Conservation (phyloP, 371 early-diverging fungal species). For the Mucor plumbeus region DNA sequence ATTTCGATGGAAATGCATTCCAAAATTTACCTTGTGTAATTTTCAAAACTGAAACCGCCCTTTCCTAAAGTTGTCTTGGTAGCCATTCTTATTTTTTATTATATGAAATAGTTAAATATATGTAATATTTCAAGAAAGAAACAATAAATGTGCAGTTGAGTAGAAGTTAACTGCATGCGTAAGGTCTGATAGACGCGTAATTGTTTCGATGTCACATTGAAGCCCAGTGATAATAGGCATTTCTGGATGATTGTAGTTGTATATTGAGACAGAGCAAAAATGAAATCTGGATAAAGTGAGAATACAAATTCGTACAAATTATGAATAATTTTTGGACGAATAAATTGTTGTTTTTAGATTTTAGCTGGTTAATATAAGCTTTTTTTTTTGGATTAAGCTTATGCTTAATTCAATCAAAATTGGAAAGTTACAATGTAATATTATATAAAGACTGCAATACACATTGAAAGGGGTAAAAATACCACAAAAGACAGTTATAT, state of each 20-base stretch:
- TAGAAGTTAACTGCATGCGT: conserved; percentile 11
- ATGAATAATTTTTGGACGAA: too few species aligned
- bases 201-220: conserved; percentile 14
- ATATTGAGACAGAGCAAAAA: too few species aligned
- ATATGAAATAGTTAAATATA: not conserved
- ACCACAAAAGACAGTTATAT: too few species aligned
- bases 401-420: too few species aligned
- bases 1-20: not conserved
- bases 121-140: conserved; percentile 1
- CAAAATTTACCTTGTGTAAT: conserved; percentile 71
- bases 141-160: not conserved
- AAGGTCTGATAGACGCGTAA: conserved; percentile 15
- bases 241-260: too few species aligned
- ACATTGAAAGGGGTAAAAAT: too few species aligned
- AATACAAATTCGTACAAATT: too few species aligned
- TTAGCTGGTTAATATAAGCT: too few species aligned
- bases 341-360: too few species aligned
- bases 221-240: not conserved
- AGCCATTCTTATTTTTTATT: conserved; percentile 34
- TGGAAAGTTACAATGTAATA: too few species aligned
- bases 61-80: conserved; percentile 45
- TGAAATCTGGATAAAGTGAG: too few species aligned
- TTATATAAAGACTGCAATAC: too few species aligned
- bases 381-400: not conserved
- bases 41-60: conserved; percentile 87